phyloP scores from a whole-genome alignment of 129 eudicot species.

The Mikania micrantha region DNA sequence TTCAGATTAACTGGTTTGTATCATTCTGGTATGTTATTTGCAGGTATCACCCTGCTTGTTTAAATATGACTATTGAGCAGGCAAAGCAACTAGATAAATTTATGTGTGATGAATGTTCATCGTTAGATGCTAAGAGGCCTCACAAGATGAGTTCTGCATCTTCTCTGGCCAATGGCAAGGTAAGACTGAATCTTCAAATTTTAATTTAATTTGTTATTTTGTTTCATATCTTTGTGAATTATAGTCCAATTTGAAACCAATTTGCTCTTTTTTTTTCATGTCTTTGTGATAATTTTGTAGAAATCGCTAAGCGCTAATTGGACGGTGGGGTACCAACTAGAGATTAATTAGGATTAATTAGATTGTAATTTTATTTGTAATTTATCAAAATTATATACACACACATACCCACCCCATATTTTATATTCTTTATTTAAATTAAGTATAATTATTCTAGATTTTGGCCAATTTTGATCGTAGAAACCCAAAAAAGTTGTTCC shows the following conservation, averaged over 20 bases:
- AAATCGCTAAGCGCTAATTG: no score
- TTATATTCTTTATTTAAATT: no score
- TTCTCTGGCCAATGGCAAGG: conserved; percentile 42
- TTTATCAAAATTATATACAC: no score
- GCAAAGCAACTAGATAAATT: conserved; percentile 57
- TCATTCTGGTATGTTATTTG: conserved; percentile 2
- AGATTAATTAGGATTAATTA: no score
- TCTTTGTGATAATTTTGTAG: no score
- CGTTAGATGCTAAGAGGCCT: conserved; percentile 30
- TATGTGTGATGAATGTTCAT: conserved; percentile 46
- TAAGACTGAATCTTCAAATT: not conserved
- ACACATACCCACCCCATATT: no score
- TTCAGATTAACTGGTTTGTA: not conserved
- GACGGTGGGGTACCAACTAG: no score
- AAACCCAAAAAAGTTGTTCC: no score
- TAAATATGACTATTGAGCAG: conserved; percentile 49
- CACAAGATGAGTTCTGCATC: conserved; percentile 22
- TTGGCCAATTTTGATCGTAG: no score
- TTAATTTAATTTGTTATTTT: not conserved
- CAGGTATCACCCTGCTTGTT: conserved; percentile 80
- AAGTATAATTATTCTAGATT: no score
- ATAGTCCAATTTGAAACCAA: not conserved
- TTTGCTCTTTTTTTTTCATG: not conserved
- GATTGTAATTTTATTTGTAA: no score
- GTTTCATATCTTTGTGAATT: not conserved